Evolutionary conservation across 306 rosid genomes (phyloP).

Genomic region (Cyclanthera cordifolia): DNA sequence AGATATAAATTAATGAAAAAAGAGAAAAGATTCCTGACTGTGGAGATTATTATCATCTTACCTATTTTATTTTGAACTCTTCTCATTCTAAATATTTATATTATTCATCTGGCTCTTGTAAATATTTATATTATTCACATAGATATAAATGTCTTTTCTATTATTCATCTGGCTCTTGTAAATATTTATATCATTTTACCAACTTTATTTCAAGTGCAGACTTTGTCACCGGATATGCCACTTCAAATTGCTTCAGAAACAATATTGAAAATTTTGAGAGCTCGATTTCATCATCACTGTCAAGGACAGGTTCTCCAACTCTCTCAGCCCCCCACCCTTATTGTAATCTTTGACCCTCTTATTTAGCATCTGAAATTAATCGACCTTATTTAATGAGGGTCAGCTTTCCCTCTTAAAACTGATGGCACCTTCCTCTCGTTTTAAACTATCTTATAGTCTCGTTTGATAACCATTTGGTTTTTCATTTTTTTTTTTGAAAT

Average conservation of each 20-base stretch:
- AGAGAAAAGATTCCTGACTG: background rate
- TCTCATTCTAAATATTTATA: too few species aligned
- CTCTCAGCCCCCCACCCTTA: background rate
- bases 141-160: background rate
- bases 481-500: too few species aligned
- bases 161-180: background rate
- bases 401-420: too few species aligned
- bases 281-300: constrained; percentile 83
- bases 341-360: background rate
- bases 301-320: constrained; percentile 64
- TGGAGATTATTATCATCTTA: background rate
- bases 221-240: constrained; percentile 83
- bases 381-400: background rate
- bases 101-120: background rate
- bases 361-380: background rate
- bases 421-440: background rate
- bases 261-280: constrained; percentile 77
- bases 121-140: background rate
- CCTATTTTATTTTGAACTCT: background rate
- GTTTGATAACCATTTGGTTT: too few species aligned
- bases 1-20: background rate
- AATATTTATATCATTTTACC: background rate
- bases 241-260: constrained; percentile 96
- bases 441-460: background rate
- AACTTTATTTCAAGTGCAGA: constrained; percentile 39